Conservation (phyloP, 1,139 yeast species). For the Yarrowia galli region DNA sequence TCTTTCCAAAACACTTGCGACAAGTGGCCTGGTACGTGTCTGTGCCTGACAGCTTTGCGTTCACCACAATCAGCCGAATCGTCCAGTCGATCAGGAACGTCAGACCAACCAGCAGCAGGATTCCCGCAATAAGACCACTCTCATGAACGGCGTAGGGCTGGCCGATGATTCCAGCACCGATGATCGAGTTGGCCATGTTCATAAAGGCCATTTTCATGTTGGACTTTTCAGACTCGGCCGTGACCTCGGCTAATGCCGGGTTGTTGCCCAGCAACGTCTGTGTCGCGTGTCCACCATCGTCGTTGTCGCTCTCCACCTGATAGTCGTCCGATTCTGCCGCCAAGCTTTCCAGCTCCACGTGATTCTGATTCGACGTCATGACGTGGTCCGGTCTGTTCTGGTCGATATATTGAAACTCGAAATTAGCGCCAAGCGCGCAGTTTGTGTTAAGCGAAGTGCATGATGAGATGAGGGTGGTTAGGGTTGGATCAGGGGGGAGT, state of each 20-base stretch:
- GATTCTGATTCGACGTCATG: conserved; percentile 24
- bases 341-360: conserved; percentile 29
- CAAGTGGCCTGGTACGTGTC: conserved; percentile 88
- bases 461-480: conserved; percentile 35
- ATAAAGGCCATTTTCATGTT: conserved; percentile 86
- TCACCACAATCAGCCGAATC: conserved; percentile 73
- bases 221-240: conserved; percentile 53
- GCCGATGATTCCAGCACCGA: conserved; percentile 96
- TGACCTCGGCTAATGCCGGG: conserved; percentile 44
- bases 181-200: conserved; percentile 92
- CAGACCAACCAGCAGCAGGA: conserved; percentile 63
- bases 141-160: conserved; percentile 89
- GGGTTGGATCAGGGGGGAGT: background rate
- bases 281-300: conserved; percentile 12
- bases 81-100: conserved; percentile 91
- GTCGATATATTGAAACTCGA: background rate
- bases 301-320: conserved; percentile 22
- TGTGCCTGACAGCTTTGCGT: conserved; percentile 78
- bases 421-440: conserved; percentile 24
- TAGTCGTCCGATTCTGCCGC: conserved; percentile 28
- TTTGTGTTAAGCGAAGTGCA: conserved; percentile 22
- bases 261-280: conserved; percentile 44
- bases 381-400: background rate
- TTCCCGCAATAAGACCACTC: conserved; percentile 79
- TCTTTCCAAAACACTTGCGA: conserved; percentile 73